These are phyloP conservation scores for Podospora fimiseda DNA, from an alignment of 495 filamentous ascomycete genomes.

Conservation along the genomic window DNA sequence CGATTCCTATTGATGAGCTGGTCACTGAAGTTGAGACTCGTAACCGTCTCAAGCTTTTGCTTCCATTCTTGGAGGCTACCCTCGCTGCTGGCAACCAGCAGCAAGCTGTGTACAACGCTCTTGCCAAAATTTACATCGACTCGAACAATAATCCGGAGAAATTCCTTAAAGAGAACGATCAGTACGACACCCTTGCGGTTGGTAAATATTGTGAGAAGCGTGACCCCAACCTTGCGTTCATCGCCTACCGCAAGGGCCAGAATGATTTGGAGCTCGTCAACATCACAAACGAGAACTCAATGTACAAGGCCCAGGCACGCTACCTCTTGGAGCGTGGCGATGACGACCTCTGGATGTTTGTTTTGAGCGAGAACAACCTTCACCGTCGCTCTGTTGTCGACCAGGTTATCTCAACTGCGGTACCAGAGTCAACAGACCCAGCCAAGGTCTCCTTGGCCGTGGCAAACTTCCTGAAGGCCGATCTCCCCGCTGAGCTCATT, in stretches of 20 bases:
- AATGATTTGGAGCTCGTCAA: constrained; percentile 96
- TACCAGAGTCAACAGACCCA: constrained; percentile 89
- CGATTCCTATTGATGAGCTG: constrained; percentile 92
- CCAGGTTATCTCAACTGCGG: constrained; percentile 93
- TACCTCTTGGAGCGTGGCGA: constrained; percentile 92
- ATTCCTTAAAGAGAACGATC: constrained; percentile 96
- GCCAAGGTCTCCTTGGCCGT: constrained; percentile 95
- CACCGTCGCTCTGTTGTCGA: constrained; percentile 90
- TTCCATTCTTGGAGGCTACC: constrained; percentile 95
- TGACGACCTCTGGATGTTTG: constrained; percentile 86
- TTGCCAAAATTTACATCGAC: constrained; percentile 99
- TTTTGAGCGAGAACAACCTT: constrained; percentile 90
- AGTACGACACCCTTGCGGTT: constrained; percentile 87
- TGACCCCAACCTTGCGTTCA: constrained; percentile 93
- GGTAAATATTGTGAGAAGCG: constrained; percentile 99
- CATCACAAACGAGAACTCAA: constrained; percentile 97
- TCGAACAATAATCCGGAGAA: constrained; percentile 98
- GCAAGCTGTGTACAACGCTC: constrained; percentile 94
- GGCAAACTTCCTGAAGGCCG: constrained; percentile 80
- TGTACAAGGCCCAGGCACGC: constrained; percentile 95
- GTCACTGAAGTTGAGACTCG: constrained; percentile 91
- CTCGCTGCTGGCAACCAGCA: constrained; percentile 90
- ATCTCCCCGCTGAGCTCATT: constrained; percentile 90
- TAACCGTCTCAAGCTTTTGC: constrained; percentile 89
- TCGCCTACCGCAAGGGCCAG: constrained; percentile 92